Evolutionary conservation across 2,329 filamentous ascomycete species (phyloP).

Genomic region (Claviceps sp.): DNA sequence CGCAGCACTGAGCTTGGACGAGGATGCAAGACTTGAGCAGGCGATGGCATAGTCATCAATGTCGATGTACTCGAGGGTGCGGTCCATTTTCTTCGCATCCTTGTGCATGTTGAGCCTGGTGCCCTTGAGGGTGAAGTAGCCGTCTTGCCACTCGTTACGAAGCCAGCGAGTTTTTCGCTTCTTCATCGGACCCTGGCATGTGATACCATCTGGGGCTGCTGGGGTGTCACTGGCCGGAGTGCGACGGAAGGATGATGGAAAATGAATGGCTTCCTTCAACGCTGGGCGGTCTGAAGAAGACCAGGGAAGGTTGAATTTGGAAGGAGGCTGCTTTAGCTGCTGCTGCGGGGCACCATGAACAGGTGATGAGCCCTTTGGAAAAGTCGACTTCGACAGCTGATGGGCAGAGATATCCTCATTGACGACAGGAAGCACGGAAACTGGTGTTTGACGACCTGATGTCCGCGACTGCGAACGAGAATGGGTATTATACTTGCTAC

Average conservation of each 20-base stretch:
- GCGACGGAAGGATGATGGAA: slow-evolving; percentile 14
- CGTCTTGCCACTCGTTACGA: slow-evolving; percentile 86
- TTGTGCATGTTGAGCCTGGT: slow-evolving; percentile 67
- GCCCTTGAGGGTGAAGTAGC: slow-evolving; percentile 75
- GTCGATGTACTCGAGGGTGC: slow-evolving; percentile 66
- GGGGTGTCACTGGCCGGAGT: slow-evolving; percentile 14
- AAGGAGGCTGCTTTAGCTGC: slow-evolving; percentile 36
- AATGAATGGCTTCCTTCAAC: slow-evolving; percentile 33
- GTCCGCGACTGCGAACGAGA: slow-evolving; percentile 39
- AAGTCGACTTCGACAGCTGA: slow-evolving; percentile 17
- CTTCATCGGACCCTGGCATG: slow-evolving; percentile 80
- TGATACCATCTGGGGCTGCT: slow-evolving; percentile 36
- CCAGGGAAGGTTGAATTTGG: slow-evolving; percentile 43
- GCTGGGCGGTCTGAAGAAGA: slow-evolving; percentile 31
- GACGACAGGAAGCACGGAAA: slow-evolving; percentile 54
- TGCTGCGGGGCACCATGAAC: slow-evolving; percentile 20
- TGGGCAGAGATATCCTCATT: slow-evolving; percentile 46
- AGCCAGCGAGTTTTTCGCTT: slow-evolving; percentile 84
- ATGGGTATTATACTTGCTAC: slow-evolving; percentile 17
- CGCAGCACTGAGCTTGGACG: slow-evolving; percentile 71
- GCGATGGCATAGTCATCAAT: slow-evolving; percentile 82
- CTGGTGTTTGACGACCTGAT: slow-evolving; percentile 51
- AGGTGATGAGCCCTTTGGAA: slow-evolving; percentile 23
- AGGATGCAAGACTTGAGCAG: slow-evolving; percentile 63
- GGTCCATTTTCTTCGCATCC: slow-evolving; percentile 35